A percentile compares a stretch with the other conserved stretches of the same genome.
These are phyloP conservation scores for Zoysia japonica DNA, from an alignment of 176 grass and related monocot genomes.

Conservation along the genomic window DNA sequence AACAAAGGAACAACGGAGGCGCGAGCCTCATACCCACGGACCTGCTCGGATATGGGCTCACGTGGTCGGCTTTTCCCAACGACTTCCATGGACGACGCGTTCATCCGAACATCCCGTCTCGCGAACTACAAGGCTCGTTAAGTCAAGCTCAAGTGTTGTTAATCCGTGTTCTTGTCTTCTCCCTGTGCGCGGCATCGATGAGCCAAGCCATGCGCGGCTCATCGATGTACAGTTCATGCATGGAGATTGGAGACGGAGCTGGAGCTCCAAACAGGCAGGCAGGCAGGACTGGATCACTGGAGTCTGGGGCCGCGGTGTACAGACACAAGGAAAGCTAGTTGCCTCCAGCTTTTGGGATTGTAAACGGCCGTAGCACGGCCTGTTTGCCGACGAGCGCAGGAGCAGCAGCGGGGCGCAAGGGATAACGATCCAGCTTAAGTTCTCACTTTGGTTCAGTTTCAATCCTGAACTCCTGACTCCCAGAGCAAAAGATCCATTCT, in stretches of 20 bases:
- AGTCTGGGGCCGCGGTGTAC: constrained; percentile 1
- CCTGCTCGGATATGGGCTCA: constrained; percentile 11
- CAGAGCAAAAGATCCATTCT: background rate
- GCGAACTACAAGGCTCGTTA: constrained; percentile 8
- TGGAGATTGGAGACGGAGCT: constrained; percentile 13
- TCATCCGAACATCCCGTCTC: background rate
- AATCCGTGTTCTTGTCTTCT: constrained; percentile 10
- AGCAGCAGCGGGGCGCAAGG: background rate
- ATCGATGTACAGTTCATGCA: background rate
- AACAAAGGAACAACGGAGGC: constrained; percentile 24
- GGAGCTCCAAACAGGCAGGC: background rate
- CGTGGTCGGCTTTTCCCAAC: background rate
- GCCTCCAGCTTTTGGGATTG: constrained; percentile 54
- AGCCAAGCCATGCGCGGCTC: background rate
- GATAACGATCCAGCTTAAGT: constrained; percentile 15
- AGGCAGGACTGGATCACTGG: background rate
- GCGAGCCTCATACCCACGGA: constrained; percentile 26
- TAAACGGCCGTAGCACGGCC: constrained; percentile 28
- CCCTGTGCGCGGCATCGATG: constrained; percentile 8
- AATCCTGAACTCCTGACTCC: background rate
- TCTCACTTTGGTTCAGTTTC: background rate
- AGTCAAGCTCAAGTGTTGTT: background rate
- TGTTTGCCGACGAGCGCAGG: constrained; percentile 34
- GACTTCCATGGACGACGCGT: no score
- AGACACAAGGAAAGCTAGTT: constrained; percentile 56